A percentile compares a stretch with the other conserved stretches of the same genome.
phyloP scores from a whole-genome alignment of 306 rosid genomes.

The Glycine soja region DNA sequence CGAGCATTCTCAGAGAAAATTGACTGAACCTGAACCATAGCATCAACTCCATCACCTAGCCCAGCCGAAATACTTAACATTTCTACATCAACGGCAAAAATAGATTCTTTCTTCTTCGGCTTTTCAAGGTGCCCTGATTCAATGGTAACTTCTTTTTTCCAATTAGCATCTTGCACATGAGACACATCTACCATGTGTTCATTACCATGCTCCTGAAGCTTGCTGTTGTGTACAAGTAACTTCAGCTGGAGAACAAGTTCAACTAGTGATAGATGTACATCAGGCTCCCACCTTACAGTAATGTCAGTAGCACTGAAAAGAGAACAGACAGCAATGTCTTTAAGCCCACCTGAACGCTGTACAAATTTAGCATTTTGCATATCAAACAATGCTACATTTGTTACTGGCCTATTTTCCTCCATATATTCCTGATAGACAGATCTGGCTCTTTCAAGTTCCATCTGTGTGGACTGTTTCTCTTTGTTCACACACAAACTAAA shows the following conservation, averaged over 20 bases:
- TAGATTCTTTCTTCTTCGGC: slow-evolving; percentile 85
- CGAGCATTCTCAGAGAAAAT: slow-evolving; percentile 98
- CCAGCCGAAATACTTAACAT: slow-evolving; percentile 81
- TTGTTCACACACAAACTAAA: slow-evolving; percentile 82
- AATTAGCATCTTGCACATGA: slow-evolving; percentile 54
- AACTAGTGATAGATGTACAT: slow-evolving; percentile 75
- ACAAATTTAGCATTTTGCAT: slow-evolving; percentile 97
- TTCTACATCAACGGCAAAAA: slow-evolving; percentile 94
- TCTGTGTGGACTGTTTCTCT: slow-evolving; percentile 87
- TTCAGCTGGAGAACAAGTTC: slow-evolving; percentile 85
- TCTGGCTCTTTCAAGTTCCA: slow-evolving; percentile 93
- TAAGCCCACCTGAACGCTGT: slow-evolving; percentile 85
- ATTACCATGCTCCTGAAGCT: slow-evolving; percentile 64
- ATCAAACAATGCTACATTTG: slow-evolving; percentile 82
- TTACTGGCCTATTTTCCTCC: slow-evolving; percentile 70
- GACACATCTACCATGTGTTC: slow-evolving; percentile 55
- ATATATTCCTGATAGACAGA: slow-evolving; percentile 83
- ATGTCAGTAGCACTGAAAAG: slow-evolving; percentile 98
- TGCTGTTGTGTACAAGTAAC: slow-evolving; percentile 73
- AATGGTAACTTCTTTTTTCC: slow-evolving; percentile 60
- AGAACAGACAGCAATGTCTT: slow-evolving; percentile 90
- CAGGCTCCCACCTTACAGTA: slow-evolving; percentile 94
- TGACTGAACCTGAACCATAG: slow-evolving; percentile 89
- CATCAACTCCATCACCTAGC: slow-evolving; percentile 96
- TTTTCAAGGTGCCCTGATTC: slow-evolving; percentile 72